Base-by-base conservation (phyloP, 208 protist species). In the Leptomonas pyrrhocoris region DNA sequence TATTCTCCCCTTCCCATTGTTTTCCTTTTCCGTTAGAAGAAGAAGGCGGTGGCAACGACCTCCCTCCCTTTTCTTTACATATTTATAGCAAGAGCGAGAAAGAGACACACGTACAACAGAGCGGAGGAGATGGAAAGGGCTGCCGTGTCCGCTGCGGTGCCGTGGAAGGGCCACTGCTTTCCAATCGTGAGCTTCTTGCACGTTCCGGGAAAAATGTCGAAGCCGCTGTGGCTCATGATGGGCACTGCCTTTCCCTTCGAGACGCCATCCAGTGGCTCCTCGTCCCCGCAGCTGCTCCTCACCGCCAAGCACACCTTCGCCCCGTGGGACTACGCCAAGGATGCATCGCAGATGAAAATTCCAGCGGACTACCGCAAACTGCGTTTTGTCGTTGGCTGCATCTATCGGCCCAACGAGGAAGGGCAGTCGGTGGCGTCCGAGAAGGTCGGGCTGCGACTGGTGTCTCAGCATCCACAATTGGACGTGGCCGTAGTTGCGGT, bases 171-270 rank as follows among this genome's bases (percentile, higher is more conserved):
- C n/a, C 63, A 60, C 62, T 83, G 77, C 45, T 76, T 90, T 63
- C 85, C 89, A 27, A 74, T 94, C 13, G 84, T 94, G 23, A 92
- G 81, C 71, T 94, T 92, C 56, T 50, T 94, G 30, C 84, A 94
- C 51, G 85, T 94, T 5, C 89, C 89, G n/a, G 86, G 85, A 3
- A 90, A 90, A 54, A 94, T 94, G 84, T 85, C 84, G 8, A 68
- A 79, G 70, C 89, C 89, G 27, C 54, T 90, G 60, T 94, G 89
- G 87, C 74, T 94, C 25, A 94, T 94, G 89, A 91, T 93, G 83
- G 89, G 89, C 36, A 92, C 89, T 0, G 86, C 86, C 28, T 92
- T 91, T 62, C 76, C 77, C 30, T 68, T 82, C 40, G 49, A 49
- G 53, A 43, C 38, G 21, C 43, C 23, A 1, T 31, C 15, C 7